A percentile compares a stretch with the other conserved stretches of the same genome.
Conservation (phyloP, 2,329 filamentous ascomycete genomes). For the Xylariomycetidae sp. region DNA sequence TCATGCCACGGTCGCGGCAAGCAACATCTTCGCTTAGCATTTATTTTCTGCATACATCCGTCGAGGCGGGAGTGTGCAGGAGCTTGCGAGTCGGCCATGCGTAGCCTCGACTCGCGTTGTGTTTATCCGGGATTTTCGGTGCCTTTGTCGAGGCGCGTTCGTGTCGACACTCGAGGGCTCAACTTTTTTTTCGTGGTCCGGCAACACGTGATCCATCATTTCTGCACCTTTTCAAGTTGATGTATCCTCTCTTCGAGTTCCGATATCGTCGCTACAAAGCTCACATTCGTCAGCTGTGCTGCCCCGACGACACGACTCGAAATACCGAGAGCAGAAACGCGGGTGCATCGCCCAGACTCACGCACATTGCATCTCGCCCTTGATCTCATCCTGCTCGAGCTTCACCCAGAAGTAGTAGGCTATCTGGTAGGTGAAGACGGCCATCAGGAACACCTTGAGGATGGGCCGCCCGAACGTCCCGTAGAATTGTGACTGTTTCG, state of each 20-base stretch:
- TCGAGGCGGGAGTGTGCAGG: no score
- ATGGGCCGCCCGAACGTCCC: constrained; percentile 68
- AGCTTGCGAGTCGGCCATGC: no score
- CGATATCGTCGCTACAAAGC: constrained; percentile 21
- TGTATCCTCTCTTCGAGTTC: constrained; percentile 24
- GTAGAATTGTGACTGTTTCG: constrained; percentile 59
- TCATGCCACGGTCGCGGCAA: no score
- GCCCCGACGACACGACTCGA: no score
- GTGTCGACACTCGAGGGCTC: not conserved
- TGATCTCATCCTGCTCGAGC: constrained; percentile 66
- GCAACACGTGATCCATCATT: no score
- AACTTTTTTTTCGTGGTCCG: not conserved
- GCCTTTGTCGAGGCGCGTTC: no score
- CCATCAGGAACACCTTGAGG: constrained; percentile 66
- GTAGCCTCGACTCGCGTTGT: no score
- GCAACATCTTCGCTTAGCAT: no score
- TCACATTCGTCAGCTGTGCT: no score
- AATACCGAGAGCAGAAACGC: not conserved
- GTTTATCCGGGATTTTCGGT: no score
- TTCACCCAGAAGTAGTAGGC: constrained; percentile 69
- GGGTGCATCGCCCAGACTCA: no score
- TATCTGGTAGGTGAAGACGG: constrained; percentile 74
- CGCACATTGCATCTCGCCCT: constrained; percentile 51
- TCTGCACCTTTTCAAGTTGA: constrained; percentile 21
- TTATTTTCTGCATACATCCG: no score